phyloP scores from a whole-genome alignment of 169 alveolate genomes.

The Plasmodium falciparum region DNA sequence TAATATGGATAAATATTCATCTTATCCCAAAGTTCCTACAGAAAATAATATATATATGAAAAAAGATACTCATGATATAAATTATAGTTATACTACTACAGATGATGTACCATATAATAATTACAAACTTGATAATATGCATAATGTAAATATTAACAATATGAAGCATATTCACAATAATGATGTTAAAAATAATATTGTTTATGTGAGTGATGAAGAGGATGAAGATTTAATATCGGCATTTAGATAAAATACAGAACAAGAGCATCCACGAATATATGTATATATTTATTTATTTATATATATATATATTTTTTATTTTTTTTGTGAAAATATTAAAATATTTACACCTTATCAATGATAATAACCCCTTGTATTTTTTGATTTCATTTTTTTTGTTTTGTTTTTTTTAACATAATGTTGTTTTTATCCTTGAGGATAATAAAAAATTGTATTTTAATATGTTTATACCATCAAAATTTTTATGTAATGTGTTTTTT shows the following conservation, averaged over 20 bases:
- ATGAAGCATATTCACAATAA: conserved; percentile 14
- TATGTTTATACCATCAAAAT: too few species aligned
- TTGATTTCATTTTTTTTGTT: too few species aligned
- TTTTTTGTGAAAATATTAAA: too few species aligned
- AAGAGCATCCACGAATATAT: too few species aligned
- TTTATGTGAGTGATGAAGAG: conserved; percentile 67
- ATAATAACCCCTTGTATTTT: too few species aligned
- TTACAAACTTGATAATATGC: neutral
- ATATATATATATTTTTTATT: too few species aligned
- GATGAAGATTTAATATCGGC: conserved; percentile 74
- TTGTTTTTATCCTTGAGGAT: too few species aligned
- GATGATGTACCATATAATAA: neutral
- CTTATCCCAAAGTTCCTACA: neutral
- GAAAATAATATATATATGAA: neutral
- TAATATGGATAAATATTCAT: neutral
- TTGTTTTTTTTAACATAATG: too few species aligned
- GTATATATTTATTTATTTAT: too few species aligned
- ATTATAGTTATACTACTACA: neutral
- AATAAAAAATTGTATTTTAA: too few species aligned
- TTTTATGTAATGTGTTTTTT: too few species aligned
- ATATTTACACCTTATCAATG: too few species aligned
- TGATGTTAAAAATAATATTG: conserved; percentile 33
- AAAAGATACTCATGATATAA: conserved; percentile 1
- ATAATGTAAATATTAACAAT: conserved; percentile 6
- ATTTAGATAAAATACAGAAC: conserved; percentile 21